phyloP scores from a whole-genome alignment of 2,329 filamentous ascomycete species.

The Aspergillus udagawae region DNA sequence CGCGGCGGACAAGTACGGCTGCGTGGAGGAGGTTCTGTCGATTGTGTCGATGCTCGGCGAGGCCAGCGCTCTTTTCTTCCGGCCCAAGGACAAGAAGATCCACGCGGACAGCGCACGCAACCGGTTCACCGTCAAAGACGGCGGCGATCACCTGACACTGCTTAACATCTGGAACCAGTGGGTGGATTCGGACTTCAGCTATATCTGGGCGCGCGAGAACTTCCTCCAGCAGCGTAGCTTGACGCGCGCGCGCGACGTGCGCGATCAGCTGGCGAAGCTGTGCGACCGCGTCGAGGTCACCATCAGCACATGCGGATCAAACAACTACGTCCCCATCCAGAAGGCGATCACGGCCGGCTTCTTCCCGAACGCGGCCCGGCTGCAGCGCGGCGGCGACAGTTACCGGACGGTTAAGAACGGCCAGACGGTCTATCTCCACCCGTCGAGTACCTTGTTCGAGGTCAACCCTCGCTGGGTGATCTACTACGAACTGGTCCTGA shows the following conservation, averaged over 20 bases:
- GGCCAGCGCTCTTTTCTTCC: conserved; percentile 83
- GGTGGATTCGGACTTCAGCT: conserved; percentile 85
- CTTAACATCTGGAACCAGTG: conserved; percentile 95
- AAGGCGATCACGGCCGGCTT: conserved; percentile 88
- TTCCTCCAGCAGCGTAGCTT: conserved; percentile 90
- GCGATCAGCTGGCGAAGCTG: conserved; percentile 85
- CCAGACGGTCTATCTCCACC: conserved; percentile 86
- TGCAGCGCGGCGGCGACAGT: conserved; percentile 78
- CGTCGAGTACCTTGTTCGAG: conserved; percentile 74
- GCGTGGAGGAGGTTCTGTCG: conserved; percentile 85
- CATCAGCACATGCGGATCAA: conserved; percentile 61
- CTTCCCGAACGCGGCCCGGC: conserved; percentile 84
- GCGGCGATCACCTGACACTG: conserved; percentile 82
- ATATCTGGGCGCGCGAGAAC: conserved; percentile 86
- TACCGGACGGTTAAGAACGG: conserved; percentile 92
- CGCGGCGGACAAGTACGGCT: conserved; percentile 83
- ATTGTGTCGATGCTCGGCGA: conserved; percentile 95
- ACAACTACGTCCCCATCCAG: conserved; percentile 73
- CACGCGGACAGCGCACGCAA: conserved; percentile 87
- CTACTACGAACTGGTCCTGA: conserved; percentile 83
- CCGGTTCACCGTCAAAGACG: conserved; percentile 84
- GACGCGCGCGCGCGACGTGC: conserved; percentile 81
- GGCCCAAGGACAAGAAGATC: conserved; percentile 95
- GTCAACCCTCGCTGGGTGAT: conserved; percentile 81
- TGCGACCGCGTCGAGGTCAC: conserved; percentile 90